Percentiles rank a stretch among this genome's conserved stretches.
Conservation (phyloP, 805 yeast species). For the Priceomyces haplophilus region DNA sequence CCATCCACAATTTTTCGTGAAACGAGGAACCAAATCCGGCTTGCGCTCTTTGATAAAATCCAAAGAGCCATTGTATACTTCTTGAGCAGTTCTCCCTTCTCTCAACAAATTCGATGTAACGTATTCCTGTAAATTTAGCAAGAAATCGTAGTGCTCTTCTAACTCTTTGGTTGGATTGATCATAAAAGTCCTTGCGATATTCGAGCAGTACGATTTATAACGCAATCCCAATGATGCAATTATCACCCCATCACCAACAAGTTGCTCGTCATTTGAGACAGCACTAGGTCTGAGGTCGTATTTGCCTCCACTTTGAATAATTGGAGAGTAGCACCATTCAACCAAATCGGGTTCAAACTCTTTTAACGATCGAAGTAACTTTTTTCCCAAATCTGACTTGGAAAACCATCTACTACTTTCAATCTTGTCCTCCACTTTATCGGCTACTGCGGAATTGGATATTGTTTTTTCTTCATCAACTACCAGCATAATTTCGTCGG, state of each 20-base stretch:
- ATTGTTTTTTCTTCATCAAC: constrained; percentile 84
- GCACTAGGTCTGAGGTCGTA: constrained; percentile 85
- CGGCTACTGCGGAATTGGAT: constrained; percentile 69
- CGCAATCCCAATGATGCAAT: constrained; percentile 81
- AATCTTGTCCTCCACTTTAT: constrained; percentile 73
- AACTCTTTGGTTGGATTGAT: constrained; percentile 83
- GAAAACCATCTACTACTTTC: constrained; percentile 69
- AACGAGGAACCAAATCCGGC: constrained; percentile 61
- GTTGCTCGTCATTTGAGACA: constrained; percentile 60
- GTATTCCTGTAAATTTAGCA: constrained; percentile 65
- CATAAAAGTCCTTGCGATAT: constrained; percentile 80
- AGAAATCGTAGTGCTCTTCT: constrained; percentile 74
- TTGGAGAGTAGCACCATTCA: constrained; percentile 94
- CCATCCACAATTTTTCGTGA: constrained; percentile 83
- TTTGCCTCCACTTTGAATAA: constrained; percentile 82
- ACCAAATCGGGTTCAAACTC: constrained; percentile 74
- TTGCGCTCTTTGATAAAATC: constrained; percentile 52
- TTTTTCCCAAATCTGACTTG: constrained; percentile 49
- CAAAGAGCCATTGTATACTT: constrained; percentile 63
- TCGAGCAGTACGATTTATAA: constrained; percentile 85
- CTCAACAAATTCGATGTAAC: constrained; percentile 54
- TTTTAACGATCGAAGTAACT: constrained; percentile 44
- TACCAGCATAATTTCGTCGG: constrained; percentile 81
- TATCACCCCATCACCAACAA: constrained; percentile 72
- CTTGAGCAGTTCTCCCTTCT: constrained; percentile 65